Evolutionary conservation across 768 basidiomycete genomes (phyloP), one percentile per base, ranked within the genome.

Genomic region (Mycena leptocephala): DNA sequence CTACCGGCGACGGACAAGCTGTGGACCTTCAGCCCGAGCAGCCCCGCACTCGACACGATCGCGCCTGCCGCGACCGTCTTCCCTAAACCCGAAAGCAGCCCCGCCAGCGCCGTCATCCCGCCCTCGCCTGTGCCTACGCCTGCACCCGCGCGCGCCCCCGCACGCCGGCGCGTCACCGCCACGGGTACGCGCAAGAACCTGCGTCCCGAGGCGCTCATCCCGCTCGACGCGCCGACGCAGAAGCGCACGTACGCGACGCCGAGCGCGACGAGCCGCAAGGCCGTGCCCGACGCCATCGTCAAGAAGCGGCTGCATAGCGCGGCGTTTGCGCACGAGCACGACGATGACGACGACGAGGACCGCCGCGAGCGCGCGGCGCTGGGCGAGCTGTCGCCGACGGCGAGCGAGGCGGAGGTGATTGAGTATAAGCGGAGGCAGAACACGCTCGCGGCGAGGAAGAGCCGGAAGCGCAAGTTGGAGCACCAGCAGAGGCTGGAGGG

Each of bases 351-450:
- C 33, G 78, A 79, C 2, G 72, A 64, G 20, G 74, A 56, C 18
- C 84, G 81, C n/a, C n/a, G n/a, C n/a, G n/a, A n/a, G n/a, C n/a
- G n/a, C 53, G 82, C 78, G 24, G 80, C 81, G 8, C 75, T 78
- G 18, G 73, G 78, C 20, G 71, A 43, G 2, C 68, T 76, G 14
- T 62, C 58, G 9, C 81, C 85, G 0, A 80, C 84, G 0, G 71
- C 82, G 33, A 83, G 83, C 7, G 90, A 90, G 78, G 82, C 87
- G 74, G 88, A 90, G 72, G 89, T 89, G 67, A 94, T 95, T 78
- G 92, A 90, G 82, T 85, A 86, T 24, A 95, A 95, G 87, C 88
- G 93, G 39, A 86, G 91, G 10, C 90, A 91, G 82, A 95, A 95
- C 81, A 94, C 93, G 33, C 78, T 95, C 7, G 94, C 94, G 0